Percentiles rank a stretch among this genome's conserved stretches.
Evolutionary conservation across 2,329 filamentous ascomycete species (phyloP).

Genomic region (Madurella mycetomatis): DNA sequence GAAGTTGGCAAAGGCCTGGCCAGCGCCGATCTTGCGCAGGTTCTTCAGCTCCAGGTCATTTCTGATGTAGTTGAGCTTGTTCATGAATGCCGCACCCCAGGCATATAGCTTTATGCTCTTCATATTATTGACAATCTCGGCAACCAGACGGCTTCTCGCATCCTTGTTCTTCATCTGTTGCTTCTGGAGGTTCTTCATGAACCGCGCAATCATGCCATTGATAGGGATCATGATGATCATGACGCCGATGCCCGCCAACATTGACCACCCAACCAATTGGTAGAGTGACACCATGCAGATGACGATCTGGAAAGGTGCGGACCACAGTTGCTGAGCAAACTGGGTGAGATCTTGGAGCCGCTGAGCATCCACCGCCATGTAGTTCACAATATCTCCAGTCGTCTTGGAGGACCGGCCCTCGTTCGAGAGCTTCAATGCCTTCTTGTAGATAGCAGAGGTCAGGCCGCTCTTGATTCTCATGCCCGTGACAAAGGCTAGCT

Average conservation of each 20-base stretch:
- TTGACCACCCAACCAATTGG: slow-evolving; percentile 88
- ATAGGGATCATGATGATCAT: slow-evolving; percentile 98
- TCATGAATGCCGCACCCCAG: slow-evolving; percentile 96
- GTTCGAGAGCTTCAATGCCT: slow-evolving; percentile 84
- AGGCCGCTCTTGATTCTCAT: slow-evolving; percentile 95
- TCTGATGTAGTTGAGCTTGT: slow-evolving; percentile 90
- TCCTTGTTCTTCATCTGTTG: slow-evolving; percentile 99
- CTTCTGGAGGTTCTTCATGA: slow-evolving; percentile 95
- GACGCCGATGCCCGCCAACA: slow-evolving; percentile 89
- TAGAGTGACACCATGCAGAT: slow-evolving; percentile 96
- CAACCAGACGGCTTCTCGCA: slow-evolving; percentile 84
- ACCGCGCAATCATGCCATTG: slow-evolving; percentile 83
- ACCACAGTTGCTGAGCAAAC: slow-evolving; percentile 93
- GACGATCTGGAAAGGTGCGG: slow-evolving; percentile 91
- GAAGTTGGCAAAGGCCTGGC: slow-evolving; percentile 92
- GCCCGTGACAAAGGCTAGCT: slow-evolving; percentile 86
- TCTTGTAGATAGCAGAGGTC: slow-evolving; percentile 87
- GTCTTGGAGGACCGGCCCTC: slow-evolving; percentile 85
- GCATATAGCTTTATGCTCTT: slow-evolving; percentile 99
- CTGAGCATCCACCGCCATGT: slow-evolving; percentile 98
- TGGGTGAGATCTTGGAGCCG: slow-evolving; percentile 91
- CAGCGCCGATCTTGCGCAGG: slow-evolving; percentile 89
- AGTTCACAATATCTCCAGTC: slow-evolving; percentile 97
- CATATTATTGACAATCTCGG: slow-evolving; percentile 98
- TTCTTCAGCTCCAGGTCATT: slow-evolving; percentile 96